Conservation (phyloP, 2,329 filamentous ascomycete species). For the Pseudophaeomoniella oleicola region DNA sequence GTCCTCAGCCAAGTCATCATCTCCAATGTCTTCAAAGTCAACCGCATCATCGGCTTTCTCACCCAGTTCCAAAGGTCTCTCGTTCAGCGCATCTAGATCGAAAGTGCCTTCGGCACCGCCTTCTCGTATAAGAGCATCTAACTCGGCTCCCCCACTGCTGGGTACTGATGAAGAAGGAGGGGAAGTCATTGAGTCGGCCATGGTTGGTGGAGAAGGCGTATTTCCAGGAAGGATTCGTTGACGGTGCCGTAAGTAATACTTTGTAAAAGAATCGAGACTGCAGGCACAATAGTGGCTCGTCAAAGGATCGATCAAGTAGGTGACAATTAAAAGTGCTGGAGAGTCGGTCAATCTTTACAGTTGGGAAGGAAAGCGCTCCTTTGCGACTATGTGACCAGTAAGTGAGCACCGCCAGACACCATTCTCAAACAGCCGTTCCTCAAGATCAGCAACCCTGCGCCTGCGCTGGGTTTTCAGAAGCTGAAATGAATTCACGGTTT, state of each 20-base stretch:
- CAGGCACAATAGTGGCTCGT: too few species aligned
- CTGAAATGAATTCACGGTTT: too few species aligned
- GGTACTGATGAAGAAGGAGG: slow-evolving; percentile 1
- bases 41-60: slow-evolving; percentile 87
- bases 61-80: slow-evolving; percentile 26
- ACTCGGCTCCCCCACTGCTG: slow-evolving; percentile 4
- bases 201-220: neutral
- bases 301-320: too few species aligned
- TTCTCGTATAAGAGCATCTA: slow-evolving; percentile 4
- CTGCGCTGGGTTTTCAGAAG: neutral
- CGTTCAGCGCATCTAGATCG: slow-evolving; percentile 10
- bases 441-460: neutral
- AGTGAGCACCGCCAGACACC: too few species aligned
- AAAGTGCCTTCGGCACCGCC: slow-evolving; percentile 8
- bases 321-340: too few species aligned
- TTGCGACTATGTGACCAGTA: too few species aligned
- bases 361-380: too few species aligned
- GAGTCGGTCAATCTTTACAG: too few species aligned
- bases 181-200: slow-evolving; percentile 1
- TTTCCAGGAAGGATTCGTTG: too few species aligned
- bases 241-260: too few species aligned
- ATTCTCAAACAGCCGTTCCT: too few species aligned
- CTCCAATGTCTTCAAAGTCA: slow-evolving; percentile 81
- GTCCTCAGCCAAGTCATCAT: slow-evolving; percentile 74
- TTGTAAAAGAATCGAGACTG: too few species aligned